Base-by-base conservation (phyloP, 495 filamentous ascomycete genomes). In the Apiosordaria backusii region DNA sequence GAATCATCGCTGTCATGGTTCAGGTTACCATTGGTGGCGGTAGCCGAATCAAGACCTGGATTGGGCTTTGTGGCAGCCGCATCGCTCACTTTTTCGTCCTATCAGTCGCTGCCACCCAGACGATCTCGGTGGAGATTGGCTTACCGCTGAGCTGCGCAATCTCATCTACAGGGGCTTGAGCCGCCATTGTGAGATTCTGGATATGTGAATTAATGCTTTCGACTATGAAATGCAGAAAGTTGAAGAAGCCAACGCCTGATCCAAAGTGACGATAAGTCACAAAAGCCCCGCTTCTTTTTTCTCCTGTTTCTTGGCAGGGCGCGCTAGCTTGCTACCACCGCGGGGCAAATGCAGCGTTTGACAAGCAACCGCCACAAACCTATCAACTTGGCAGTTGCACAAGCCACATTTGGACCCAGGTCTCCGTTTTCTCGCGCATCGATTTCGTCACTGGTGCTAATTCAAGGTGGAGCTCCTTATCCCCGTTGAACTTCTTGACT, bases 1-100 rank as follows among this genome's bases (percentile, higher is more conserved):
- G 87, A 89, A 55, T 90, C 88, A 62, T 90, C 89, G 62, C 85
- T 85, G 22, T 82, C 86, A 65, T 85, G 82, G 15, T 90, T 86
- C 55, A 88, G 85, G 67, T 84, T 84, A 24, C 80, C 83, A 70
- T 84, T 86, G 62, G 80, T 79, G 54, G 82, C 73, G 63, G 77
- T 73, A 16, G 70, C 68, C 50, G 76, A 73, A 59, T 74, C 72
- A 62, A 82, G 77, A 7, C 77, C 78, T 25, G 81, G 76, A 72
- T 83, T 84, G 67, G 76, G 79, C 60, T 84, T 83, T 68, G 78
- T 80, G 70, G 81, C 82, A 67, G 81, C 80, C 81, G 72, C 73
- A 19, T 80, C 73, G 66, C 68, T 74, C 64, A 79, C 76, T 81
- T 63, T 21, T 55, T 67, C n/a, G 16, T 23, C 6, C 6, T 9